Percentiles rank a stretch among this genome's conserved stretches.
These are phyloP conservation scores for Lindgomyces ingoldianus DNA, from an alignment of 495 filamentous ascomycete genomes.

Conservation along the genomic window DNA sequence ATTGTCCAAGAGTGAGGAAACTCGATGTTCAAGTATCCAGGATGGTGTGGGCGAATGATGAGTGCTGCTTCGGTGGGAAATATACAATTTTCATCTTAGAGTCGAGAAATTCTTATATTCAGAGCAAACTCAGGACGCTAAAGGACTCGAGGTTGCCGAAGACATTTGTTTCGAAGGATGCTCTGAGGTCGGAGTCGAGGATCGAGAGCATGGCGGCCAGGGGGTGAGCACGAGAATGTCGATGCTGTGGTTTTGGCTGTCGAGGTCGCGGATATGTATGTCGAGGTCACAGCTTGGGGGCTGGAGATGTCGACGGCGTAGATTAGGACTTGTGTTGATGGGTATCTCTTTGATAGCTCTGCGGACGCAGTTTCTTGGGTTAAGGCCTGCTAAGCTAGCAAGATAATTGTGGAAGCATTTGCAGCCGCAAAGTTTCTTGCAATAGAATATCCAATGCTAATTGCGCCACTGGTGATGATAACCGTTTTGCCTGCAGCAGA, in stretches of 20 bases:
- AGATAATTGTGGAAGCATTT: constrained; percentile 4
- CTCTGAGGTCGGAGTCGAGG: background rate
- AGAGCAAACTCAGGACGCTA: no score
- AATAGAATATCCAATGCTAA: constrained; percentile 12
- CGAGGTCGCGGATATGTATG: background rate
- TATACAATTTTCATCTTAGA: no score
- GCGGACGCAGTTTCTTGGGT: background rate
- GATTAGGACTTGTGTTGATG: constrained; percentile 2
- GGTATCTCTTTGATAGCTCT: background rate
- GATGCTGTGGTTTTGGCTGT: background rate
- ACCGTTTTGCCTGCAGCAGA: constrained; percentile 18
- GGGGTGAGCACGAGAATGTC: constrained; percentile 3
- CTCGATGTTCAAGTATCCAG: no score
- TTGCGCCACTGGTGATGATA: constrained; percentile 19
- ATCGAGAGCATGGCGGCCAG: background rate
- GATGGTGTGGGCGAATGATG: no score
- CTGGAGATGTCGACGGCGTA: constrained; percentile 1
- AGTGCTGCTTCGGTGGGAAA: no score
- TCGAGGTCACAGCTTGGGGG: background rate
- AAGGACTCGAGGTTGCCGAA: constrained; percentile 10
- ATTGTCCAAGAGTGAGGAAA: no score
- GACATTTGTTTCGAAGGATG: constrained; percentile 10
- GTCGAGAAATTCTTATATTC: no score
- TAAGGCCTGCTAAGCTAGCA: constrained; percentile 5
- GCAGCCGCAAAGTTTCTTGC: constrained; percentile 13